Evolutionary conservation across 768 basidiomycete species (phyloP), one percentile per base, ranked within the genome.

Genomic region (Leucogyrophana mollusca): DNA sequence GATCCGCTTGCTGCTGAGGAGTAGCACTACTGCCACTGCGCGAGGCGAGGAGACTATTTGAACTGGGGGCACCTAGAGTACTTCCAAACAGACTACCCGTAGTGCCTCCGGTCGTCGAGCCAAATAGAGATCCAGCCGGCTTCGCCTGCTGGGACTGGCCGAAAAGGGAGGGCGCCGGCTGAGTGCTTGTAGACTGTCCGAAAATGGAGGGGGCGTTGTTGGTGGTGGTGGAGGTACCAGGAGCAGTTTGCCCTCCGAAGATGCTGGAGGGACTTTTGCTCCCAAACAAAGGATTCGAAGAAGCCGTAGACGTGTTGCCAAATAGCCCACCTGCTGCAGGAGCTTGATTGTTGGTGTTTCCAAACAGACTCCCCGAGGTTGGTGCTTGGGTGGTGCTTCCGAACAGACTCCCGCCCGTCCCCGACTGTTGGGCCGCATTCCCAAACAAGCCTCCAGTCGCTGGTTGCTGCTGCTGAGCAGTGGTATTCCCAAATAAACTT

Each of bases 1-100:
- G 73, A 63, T 85, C 82, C n/a, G 73, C 73, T 49, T 80, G 77
- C 40, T 74, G 73, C 53, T 74, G 72, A 27, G 65, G 62, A 3
- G 70, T 50, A 4, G 67, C 60, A 13, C 63, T 57, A 4, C 69
- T 21, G n/a, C 20, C 42, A 9, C 65, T 63, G 40, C 70, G 66
- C 6, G 79, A 72, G 39, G 70, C 54, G 51, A 72, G 54, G 30
- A 74, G 58, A 55, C 60, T 56, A 46, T 58, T 67, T 27, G 74
- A 57, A 17, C 59, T 54, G 10, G 73, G 70, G 35, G 59, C 50
- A 24, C 54, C 46, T 9, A 68, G 56, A 43, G 60, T 57, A 39
- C 61, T 61, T 30, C 72, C 60, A 59, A 76, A 70, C 14, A 76
- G 57, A 10, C 54, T 59, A 8, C 66, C 64, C 21, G 66, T 62